Conservation (phyloP, 805 yeast species). For the Wickerhamiella lipophila region DNA sequence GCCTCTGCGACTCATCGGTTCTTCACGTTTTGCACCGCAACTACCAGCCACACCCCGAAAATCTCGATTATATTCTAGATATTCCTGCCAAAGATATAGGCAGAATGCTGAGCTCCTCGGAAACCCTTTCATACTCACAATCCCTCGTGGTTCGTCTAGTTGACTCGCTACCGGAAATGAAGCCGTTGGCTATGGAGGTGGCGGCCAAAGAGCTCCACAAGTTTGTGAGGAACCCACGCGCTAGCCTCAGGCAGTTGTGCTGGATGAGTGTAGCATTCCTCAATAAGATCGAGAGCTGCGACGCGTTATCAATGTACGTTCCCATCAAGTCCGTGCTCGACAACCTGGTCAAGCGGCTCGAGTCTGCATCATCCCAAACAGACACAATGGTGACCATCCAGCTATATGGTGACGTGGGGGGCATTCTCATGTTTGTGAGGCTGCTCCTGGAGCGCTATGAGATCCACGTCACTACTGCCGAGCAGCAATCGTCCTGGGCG, state of each 20-base stretch:
- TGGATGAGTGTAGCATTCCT: conserved; percentile 39
- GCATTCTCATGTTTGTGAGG: conserved; percentile 38
- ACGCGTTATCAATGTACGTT: conserved; percentile 34
- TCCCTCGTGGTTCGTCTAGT: conserved; percentile 3
- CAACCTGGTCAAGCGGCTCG: conserved; percentile 36
- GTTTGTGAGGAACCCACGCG: conserved; percentile 9
- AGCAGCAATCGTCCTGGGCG: conserved; percentile 12
- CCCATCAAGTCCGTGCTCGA: conserved; percentile 34
- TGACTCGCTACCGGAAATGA: background rate
- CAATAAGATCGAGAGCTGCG: conserved; percentile 33
- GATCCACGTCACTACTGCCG: conserved; percentile 6
- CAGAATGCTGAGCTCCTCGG: background rate
- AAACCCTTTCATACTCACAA: background rate
- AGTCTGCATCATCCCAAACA: conserved; percentile 1
- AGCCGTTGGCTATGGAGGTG: conserved; percentile 14
- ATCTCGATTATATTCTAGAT: conserved; percentile 1
- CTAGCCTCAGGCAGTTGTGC: conserved; percentile 12
- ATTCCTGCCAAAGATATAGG: conserved; percentile 5
- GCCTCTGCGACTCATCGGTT: conserved; percentile 20
- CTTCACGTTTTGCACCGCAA: conserved; percentile 19
- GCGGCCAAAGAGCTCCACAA: conserved; percentile 12
- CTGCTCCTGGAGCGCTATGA: conserved; percentile 32
- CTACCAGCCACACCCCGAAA: conserved; percentile 15
- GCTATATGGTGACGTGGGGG: conserved; percentile 47
- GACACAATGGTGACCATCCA: background rate